phyloP scores from a whole-genome alignment of 805 yeast genomes.

The Cyberlindnera galapagoensis region DNA sequence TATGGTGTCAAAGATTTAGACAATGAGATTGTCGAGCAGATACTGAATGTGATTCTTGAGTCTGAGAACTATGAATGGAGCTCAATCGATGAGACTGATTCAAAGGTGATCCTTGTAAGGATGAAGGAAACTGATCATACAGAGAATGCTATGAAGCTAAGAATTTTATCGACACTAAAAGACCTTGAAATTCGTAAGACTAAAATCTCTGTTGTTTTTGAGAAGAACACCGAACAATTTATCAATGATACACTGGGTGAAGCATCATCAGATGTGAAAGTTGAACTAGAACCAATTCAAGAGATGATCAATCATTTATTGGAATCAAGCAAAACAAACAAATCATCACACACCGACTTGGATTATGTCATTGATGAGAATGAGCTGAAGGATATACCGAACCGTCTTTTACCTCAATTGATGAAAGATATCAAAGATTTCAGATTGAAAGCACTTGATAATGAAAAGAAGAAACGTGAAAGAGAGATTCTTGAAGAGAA shows the following conservation, averaged over 20 bases:
- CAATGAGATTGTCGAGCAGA: constrained; percentile 27
- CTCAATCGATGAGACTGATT: constrained; percentile 29
- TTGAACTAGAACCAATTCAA: constrained; percentile 1
- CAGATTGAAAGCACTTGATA: constrained; percentile 44
- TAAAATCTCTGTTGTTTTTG: constrained; percentile 5
- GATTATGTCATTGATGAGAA: constrained; percentile 49
- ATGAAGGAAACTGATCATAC: constrained; percentile 11
- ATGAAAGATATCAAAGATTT: constrained; percentile 49
- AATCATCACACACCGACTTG: constrained; percentile 3
- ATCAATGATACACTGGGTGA: constrained; percentile 10
- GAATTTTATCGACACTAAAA: constrained; percentile 2
- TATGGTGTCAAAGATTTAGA: constrained; percentile 30
- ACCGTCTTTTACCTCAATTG: constrained; percentile 44
- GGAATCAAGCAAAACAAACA: constrained; percentile 4
- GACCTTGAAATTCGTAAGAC: constrained; percentile 1
- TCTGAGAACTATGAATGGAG: constrained; percentile 29
- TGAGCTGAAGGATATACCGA: constrained; percentile 53
- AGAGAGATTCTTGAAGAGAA: constrained; percentile 43
- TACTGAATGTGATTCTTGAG: constrained; percentile 21
- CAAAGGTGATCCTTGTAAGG: constrained; percentile 29
- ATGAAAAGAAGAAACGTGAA: constrained; percentile 46
- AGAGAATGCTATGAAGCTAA: constrained; percentile 1
- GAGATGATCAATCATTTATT: constrained; percentile 1
- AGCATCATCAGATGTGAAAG: neutral
- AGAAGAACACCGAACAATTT: constrained; percentile 8